Percentiles rank a stretch among this genome's conserved stretches.
Conservation (phyloP, 2,329 filamentous ascomycete species). For the Microsporum audouinii region DNA sequence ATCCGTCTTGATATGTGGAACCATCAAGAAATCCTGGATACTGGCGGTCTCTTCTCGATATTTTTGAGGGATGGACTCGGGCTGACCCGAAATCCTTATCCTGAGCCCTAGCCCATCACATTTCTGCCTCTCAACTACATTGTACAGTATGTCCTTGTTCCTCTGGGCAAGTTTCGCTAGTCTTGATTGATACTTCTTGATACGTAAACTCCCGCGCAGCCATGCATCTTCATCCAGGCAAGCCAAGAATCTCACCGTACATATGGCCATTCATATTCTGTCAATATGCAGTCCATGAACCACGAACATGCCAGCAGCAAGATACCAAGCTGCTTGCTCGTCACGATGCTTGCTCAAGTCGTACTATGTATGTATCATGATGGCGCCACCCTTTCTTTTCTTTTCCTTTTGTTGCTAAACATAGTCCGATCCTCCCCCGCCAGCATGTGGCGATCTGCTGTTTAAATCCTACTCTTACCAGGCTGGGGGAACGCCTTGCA, state of each 20-base stretch:
- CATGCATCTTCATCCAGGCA: background rate
- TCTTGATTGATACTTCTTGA: background rate
- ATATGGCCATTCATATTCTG: background rate
- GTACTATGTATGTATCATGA: background rate
- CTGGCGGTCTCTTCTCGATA: background rate
- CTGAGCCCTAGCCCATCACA: background rate
- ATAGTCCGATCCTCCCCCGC: background rate
- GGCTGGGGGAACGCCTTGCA: background rate
- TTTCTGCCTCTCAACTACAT: background rate
- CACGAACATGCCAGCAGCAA: background rate
- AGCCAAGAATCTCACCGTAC: background rate
- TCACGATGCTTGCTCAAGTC: background rate
- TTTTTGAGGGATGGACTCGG: background rate
- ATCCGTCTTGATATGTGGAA: background rate
- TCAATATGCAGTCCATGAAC: background rate
- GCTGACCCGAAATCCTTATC: background rate
- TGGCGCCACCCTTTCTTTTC: background rate
- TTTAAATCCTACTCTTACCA: background rate
- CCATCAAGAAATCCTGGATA: background rate
- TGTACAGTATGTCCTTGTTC: background rate
- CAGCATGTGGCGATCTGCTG: slow-evolving; percentile 1
- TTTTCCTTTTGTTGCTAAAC: background rate
- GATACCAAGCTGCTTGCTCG: background rate
- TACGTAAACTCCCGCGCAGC: background rate
- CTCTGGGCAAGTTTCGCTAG: background rate